These are phyloP conservation scores for Oryza coarctata DNA, from an alignment of 176 grass and related monocot genomes.

Conservation along the genomic window DNA sequence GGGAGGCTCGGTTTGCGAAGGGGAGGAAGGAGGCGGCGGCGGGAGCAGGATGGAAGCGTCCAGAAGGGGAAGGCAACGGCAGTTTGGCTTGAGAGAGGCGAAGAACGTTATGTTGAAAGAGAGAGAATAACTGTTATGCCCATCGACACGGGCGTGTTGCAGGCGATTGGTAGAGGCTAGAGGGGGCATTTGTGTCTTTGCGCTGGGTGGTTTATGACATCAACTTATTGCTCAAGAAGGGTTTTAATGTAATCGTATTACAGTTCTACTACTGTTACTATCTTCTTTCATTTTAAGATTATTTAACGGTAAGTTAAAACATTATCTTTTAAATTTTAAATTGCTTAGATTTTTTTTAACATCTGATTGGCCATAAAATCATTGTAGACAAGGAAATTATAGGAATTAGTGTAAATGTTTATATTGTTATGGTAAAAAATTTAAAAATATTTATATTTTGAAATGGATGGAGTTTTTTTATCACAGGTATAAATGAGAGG, in stretches of 20 bases:
- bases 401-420: no score
- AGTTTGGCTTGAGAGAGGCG: background rate
- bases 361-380: no score
- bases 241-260: background rate
- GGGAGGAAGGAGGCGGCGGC: background rate
- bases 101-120: background rate
- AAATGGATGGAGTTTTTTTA: no score
- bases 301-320: no score
- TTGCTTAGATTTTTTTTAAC: no score
- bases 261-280: no score
- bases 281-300: no score
- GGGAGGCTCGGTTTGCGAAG: background rate
- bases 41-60: slow-evolving; percentile 19
- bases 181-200: slow-evolving; percentile 24
- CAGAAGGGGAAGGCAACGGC: slow-evolving; percentile 11
- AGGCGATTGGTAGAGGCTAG: accelerated
- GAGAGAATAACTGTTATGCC: background rate
- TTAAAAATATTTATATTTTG: no score
- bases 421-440: no score
- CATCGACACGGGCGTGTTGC: background rate
- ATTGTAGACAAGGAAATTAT: no score
- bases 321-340: no score
- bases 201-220: background rate
- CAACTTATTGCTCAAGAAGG: slow-evolving; percentile 35
- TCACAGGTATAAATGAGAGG: no score